These are phyloP conservation scores for Heliamphora pulchella DNA, from an alignment of 179 eudicot genomes.

Conservation along the genomic window DNA sequence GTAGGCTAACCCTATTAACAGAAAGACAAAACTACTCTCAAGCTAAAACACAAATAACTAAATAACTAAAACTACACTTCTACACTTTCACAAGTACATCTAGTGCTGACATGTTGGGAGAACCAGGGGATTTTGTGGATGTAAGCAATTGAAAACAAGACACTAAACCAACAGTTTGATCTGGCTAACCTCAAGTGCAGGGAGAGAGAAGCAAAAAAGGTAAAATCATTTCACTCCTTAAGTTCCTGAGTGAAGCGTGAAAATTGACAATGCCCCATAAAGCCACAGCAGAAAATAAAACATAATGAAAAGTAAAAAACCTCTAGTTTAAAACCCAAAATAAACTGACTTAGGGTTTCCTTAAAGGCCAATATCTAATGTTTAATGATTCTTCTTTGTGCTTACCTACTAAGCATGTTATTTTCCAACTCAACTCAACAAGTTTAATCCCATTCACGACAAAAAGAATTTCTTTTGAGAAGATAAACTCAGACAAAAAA, in stretches of 20 bases:
- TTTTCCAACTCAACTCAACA: neutral
- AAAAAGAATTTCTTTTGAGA: no score
- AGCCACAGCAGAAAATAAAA: no score
- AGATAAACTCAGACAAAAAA: no score
- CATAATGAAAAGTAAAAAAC: neutral
- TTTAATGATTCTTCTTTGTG: neutral
- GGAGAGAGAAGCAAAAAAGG: no score
- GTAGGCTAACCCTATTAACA: no score
- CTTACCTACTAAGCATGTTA: neutral
- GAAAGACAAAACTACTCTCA: no score
- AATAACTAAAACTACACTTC: no score
- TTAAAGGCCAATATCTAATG: neutral
- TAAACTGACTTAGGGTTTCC: neutral
- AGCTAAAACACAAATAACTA: no score
- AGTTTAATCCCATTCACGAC: neutral
- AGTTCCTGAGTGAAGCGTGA: no score
- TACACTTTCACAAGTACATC: neutral
- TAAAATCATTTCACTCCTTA: no score
- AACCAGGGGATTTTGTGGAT: neutral
- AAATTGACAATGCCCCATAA: no score
- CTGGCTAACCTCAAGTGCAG: no score
- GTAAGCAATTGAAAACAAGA: neutral
- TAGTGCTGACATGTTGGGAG: neutral
- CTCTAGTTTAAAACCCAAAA: neutral
- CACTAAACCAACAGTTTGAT: neutral